These are phyloP conservation scores for Metarhizium humberi DNA, from an alignment of 2,329 filamentous ascomycete species.

Conservation along the genomic window DNA sequence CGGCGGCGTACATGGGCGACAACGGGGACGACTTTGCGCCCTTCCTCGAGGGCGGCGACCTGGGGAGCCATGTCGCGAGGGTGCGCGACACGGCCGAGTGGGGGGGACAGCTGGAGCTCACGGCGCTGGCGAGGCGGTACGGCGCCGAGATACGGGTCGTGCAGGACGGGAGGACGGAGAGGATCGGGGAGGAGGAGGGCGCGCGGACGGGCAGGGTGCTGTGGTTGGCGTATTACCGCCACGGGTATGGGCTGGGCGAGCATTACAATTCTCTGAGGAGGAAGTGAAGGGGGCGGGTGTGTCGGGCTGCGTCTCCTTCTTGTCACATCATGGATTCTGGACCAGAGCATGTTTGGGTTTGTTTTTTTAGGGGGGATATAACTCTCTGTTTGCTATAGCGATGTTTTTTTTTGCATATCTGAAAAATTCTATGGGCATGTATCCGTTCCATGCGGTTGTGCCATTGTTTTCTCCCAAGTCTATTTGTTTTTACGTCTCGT, in stretches of 20 bases:
- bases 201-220: constrained; percentile 45
- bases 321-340: not conserved
- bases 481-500: not conserved
- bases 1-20: constrained; percentile 66
- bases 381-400: too few species aligned
- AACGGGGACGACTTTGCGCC: constrained; percentile 75
- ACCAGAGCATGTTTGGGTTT: too few species aligned
- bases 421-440: too few species aligned
- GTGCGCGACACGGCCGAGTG: constrained; percentile 87
- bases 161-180: constrained; percentile 74
- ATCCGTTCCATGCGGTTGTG: too few species aligned
- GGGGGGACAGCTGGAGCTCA: constrained; percentile 87
- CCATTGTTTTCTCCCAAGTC: not conserved
- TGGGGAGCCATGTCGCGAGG: constrained; percentile 63
- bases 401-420: too few species aligned
- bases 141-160: constrained; percentile 74
- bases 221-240: constrained; percentile 92
- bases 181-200: constrained; percentile 45
- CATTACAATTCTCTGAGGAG: constrained; percentile 86
- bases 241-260: constrained; percentile 89
- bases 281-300: constrained; percentile 7
- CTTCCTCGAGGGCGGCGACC: constrained; percentile 76
- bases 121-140: constrained; percentile 75
- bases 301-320: not conserved
- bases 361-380: too few species aligned